phyloP scores from a whole-genome alignment of 192 early-diverging fungal genomes.

The Backusella mclennaniae region DNA sequence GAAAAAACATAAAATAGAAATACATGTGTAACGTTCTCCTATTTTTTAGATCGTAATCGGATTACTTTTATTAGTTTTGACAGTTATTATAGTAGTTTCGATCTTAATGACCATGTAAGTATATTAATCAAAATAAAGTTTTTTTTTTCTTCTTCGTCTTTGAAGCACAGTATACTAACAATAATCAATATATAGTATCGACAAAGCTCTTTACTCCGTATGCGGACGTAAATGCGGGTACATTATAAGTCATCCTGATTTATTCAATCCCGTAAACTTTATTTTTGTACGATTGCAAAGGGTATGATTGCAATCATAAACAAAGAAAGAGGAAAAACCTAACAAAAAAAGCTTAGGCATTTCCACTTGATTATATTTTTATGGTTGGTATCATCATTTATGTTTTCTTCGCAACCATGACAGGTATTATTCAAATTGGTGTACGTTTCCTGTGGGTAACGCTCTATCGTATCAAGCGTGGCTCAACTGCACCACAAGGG shows the following conservation, averaged over 20 bases:
- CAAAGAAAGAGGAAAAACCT: neutral
- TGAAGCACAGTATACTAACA: neutral
- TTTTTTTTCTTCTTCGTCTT: neutral
- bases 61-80: constrained; percentile 15
- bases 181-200: constrained; percentile 35
- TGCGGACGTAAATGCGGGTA: constrained; percentile 57
- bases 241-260: constrained; percentile 39
- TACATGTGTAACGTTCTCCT: neutral
- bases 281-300: constrained; percentile 46
- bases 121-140: neutral
- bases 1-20: neutral
- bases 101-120: constrained; percentile 37
- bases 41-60: constrained; percentile 26
- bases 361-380: constrained; percentile 51
- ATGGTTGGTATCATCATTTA: constrained; percentile 47
- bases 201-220: constrained; percentile 43
- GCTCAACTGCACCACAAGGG: constrained; percentile 51
- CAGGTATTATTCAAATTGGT: constrained; percentile 51
- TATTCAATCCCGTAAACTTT: constrained; percentile 55
- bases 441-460: constrained; percentile 52
- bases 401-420: constrained; percentile 48
- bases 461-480: constrained; percentile 43
- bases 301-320: constrained; percentile 25
- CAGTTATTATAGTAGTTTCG: constrained; percentile 25
- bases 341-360: constrained; percentile 30